Conservation (phyloP, 306 rosid species). For the Vigna radiata region DNA sequence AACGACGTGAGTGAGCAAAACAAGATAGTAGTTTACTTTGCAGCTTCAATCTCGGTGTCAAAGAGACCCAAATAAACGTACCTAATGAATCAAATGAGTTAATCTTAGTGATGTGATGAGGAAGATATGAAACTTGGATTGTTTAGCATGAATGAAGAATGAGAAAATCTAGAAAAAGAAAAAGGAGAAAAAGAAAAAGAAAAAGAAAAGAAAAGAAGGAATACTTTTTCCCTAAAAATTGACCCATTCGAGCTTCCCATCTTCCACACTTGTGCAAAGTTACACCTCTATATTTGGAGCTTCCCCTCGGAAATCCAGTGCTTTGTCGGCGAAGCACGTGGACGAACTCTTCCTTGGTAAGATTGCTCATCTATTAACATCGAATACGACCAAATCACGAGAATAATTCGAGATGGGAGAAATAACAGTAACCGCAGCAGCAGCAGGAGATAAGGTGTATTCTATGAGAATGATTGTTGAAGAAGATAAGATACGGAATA, state of each 20-base stretch:
- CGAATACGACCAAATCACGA: constrained; percentile 10
- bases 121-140: background rate
- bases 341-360: constrained; percentile 97
- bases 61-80: constrained; percentile 95
- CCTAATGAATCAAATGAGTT: constrained; percentile 53
- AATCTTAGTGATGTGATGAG: background rate
- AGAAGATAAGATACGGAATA: constrained; percentile 39
- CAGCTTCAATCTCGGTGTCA: constrained; percentile 96
- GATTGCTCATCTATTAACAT: constrained; percentile 78
- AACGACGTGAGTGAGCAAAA: background rate
- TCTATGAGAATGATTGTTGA: constrained; percentile 18
- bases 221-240: constrained; percentile 96
- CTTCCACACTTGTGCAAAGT: constrained; percentile 98
- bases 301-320: constrained; percentile 98
- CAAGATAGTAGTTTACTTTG: constrained; percentile 40
- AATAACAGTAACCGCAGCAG: background rate
- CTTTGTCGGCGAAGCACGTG: constrained; percentile 99
- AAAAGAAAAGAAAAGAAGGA: background rate
- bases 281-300: constrained; percentile 99
- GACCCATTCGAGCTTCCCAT: constrained; percentile 99
- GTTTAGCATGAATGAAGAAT: constrained; percentile 5
- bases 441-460: constrained; percentile 36
- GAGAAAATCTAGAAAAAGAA: background rate
- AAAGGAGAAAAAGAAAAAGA: background rate
- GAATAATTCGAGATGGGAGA: background rate